phyloP scores from a whole-genome alignment of 2,329 filamentous ascomycete genomes.

The Fusarium heterosporum region DNA sequence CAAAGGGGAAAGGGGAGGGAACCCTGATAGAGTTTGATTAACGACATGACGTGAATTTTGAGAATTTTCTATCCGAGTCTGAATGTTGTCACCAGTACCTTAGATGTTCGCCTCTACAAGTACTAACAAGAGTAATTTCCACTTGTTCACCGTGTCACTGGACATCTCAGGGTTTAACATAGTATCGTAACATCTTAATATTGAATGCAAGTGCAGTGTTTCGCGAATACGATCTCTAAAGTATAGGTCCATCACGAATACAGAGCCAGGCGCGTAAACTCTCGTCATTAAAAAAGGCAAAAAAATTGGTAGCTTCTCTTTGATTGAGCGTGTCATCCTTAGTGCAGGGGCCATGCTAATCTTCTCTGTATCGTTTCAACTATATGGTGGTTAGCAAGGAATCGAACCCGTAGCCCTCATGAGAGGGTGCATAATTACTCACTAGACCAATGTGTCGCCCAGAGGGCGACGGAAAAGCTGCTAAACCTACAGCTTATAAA shows the following conservation, averaged over 20 bases:
- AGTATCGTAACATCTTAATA: too few relatives aligned
- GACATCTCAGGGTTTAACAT: background rate
- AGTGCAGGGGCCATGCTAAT: conserved; percentile 89
- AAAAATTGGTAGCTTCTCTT: conserved; percentile 36
- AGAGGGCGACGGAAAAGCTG: background rate
- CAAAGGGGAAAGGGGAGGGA: conserved; percentile 13
- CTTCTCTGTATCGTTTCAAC: conserved; percentile 60
- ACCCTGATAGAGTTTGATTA: conserved; percentile 29
- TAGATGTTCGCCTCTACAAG: background rate
- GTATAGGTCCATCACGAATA: too few relatives aligned
- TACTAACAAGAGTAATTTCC: background rate
- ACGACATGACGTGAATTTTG: background rate
- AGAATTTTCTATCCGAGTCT: background rate
- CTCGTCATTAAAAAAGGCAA: too few relatives aligned
- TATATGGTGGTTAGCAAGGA: background rate
- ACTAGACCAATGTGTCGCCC: background rate
- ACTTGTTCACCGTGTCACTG: background rate
- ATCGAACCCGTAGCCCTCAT: background rate
- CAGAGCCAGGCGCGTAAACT: too few relatives aligned
- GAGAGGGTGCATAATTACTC: background rate
- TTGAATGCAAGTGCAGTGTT: too few relatives aligned
- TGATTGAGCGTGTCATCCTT: conserved; percentile 73
- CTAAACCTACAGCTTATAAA: background rate
- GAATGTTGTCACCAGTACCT: background rate
- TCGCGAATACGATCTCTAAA: too few relatives aligned